These are phyloP conservation scores for Boletus vermiculosoides DNA, from an alignment of 768 basidiomycete species.

Conservation along the genomic window DNA sequence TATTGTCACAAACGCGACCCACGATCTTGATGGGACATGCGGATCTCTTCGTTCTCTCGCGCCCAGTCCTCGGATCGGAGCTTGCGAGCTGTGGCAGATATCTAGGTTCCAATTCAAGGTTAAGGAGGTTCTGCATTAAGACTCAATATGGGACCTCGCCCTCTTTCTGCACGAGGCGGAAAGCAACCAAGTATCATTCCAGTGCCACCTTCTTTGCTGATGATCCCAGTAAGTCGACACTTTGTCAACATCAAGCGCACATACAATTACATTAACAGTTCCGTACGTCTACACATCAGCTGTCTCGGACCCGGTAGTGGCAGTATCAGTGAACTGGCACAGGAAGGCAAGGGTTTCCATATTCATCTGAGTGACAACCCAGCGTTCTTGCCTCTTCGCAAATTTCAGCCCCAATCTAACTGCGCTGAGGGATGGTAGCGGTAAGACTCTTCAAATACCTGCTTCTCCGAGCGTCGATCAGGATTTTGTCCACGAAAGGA, in stretches of 20 bases:
- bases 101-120: neutral
- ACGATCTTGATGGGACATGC: neutral
- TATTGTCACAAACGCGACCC: neutral
- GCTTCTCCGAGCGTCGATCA: neutral
- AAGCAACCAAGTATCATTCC: neutral
- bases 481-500: neutral
- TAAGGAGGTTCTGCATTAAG: neutral
- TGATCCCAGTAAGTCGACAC: neutral
- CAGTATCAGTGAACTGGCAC: neutral
- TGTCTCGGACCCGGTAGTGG: neutral
- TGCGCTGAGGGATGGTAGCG: neutral
- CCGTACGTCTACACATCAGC: neutral
- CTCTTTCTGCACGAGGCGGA: neutral
- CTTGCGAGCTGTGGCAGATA: neutral
- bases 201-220: neutral
- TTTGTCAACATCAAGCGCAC: neutral
- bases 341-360: neutral
- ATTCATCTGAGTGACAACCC: neutral
- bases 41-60: neutral
- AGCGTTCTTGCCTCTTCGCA: neutral
- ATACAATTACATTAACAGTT: too few species aligned
- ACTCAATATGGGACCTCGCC: neutral
- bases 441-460: neutral
- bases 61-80: conserved; percentile 1
- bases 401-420: neutral